Evolutionary conservation across 2,329 filamentous ascomycete species (phyloP), one percentile per base, ranked within the genome.

Genomic region (Fusarium mangiferae): DNA sequence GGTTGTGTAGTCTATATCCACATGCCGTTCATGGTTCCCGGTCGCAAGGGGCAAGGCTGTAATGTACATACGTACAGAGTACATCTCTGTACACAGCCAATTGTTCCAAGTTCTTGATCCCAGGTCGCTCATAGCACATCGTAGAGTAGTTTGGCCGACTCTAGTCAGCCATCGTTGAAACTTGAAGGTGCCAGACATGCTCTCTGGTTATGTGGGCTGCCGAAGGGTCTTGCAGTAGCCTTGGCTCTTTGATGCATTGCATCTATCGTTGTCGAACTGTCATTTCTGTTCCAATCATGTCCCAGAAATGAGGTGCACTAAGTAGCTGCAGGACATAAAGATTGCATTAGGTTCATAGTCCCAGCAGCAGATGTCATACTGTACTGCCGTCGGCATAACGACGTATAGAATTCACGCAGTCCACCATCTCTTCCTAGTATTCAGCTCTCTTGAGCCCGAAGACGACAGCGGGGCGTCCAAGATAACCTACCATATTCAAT

Each of bases 261-360:
- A 60, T 52, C 35, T 55, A 45, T 58, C 46, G 45, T 58, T 39
- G 42, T 56, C 42, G 36, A 51, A n/a, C 30, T 28, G 33, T 64
- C 52, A 42, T 46, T 45, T 38, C 28, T 49, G 36, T 65, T 55
- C 54, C 42, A 60, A 51, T 42, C 52, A 48, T 44, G 45, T 36
- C 52, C 65, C 42, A 46, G 26, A 36, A 59, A 36, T 36, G 48
- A 49, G 44, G 48, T 44, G 51, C 60, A 64, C 67, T 54, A 66
- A 56, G 36, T 26, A 58, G 56, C 68, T 78, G 74, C 76, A 77
- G 68, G 62, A 76, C 76, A 75, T 75, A 56, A 57, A 62, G 38
- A 65, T 74, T 70, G 76, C 76, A 76, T 73, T 67, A 64, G 75
- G 61, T 45, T 55, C 49, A 42, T 30, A 52, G 56, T 64, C 56